Conservation (phyloP, 441 rosid genomes). For the Adansonia gregorii region DNA sequence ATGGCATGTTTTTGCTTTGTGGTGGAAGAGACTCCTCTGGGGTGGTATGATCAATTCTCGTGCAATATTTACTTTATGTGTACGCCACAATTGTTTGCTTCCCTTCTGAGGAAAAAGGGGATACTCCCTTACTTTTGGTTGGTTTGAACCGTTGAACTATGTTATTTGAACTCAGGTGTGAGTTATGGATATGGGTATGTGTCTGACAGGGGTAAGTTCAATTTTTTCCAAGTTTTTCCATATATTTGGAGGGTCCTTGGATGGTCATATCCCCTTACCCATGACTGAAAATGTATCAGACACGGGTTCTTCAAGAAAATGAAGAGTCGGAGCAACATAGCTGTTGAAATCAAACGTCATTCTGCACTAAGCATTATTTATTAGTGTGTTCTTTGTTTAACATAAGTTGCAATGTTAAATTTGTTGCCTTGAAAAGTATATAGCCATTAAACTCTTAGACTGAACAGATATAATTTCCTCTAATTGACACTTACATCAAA, state of each 20-base stretch:
- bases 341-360: background rate
- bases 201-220: too few species aligned
- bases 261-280: too few species aligned
- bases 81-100: background rate
- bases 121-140: background rate
- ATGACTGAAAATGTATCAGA: too few species aligned
- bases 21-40: slow-evolving; percentile 95
- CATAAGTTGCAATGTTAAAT: background rate
- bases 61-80: slow-evolving; percentile 6
- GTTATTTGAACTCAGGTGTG: too few species aligned
- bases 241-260: too few species aligned
- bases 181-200: too few species aligned
- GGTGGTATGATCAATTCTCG: slow-evolving; percentile 53
- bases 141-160: background rate
- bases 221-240: too few species aligned
- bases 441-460: background rate
- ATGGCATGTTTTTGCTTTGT: slow-evolving; percentile 97
- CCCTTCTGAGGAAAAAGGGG: background rate
- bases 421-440: background rate
- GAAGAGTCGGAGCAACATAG: too few species aligned
- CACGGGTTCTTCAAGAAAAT: too few species aligned
- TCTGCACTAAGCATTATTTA: background rate
- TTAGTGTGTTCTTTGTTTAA: background rate
- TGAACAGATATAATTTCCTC: background rate
- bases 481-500: background rate